phyloP scores from a whole-genome alignment of 2,329 filamentous ascomycete species.

The Trichothecium sympodiale region DNA sequence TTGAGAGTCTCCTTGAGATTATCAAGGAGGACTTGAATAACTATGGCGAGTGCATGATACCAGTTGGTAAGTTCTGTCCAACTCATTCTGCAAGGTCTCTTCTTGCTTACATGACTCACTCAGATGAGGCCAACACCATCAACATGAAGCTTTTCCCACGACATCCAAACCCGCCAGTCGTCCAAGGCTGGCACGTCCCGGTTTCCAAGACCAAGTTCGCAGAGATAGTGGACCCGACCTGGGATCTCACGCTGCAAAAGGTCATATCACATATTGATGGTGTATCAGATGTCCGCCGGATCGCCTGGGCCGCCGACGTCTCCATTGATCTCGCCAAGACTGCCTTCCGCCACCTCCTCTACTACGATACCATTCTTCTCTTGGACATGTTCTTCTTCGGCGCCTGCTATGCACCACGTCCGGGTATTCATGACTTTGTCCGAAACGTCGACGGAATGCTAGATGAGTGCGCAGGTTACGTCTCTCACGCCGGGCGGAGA shows the following conservation, averaged over 20 bases:
- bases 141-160: slow-evolving; percentile 94
- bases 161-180: slow-evolving; percentile 62
- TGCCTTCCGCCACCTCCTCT: slow-evolving; percentile 79
- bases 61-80: slow-evolving; percentile 56
- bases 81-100: not conserved
- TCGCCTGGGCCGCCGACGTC: slow-evolving; percentile 75
- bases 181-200: slow-evolving; percentile 85
- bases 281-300: slow-evolving; percentile 77
- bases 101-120: too few species aligned
- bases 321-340: slow-evolving; percentile 78
- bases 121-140: slow-evolving; percentile 85
- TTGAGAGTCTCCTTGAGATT: slow-evolving; percentile 75
- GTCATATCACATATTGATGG: slow-evolving; percentile 84
- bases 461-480: slow-evolving; percentile 80
- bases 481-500: slow-evolving; percentile 40
- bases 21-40: slow-evolving; percentile 84
- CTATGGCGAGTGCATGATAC: slow-evolving; percentile 97
- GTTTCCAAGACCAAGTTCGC: slow-evolving; percentile 58
- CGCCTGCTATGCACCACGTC: slow-evolving; percentile 76
- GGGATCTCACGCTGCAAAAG: slow-evolving; percentile 67
- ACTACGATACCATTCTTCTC: slow-evolving; percentile 83
- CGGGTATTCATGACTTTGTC: slow-evolving; percentile 69
- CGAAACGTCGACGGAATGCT: slow-evolving; percentile 63
- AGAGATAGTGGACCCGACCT: slow-evolving; percentile 54
- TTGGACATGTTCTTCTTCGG: slow-evolving; percentile 93